Evolutionary conservation across 2,329 filamentous ascomycete species (phyloP), one percentile per base, ranked within the genome.

Genomic region (Fusarium burgessii): DNA sequence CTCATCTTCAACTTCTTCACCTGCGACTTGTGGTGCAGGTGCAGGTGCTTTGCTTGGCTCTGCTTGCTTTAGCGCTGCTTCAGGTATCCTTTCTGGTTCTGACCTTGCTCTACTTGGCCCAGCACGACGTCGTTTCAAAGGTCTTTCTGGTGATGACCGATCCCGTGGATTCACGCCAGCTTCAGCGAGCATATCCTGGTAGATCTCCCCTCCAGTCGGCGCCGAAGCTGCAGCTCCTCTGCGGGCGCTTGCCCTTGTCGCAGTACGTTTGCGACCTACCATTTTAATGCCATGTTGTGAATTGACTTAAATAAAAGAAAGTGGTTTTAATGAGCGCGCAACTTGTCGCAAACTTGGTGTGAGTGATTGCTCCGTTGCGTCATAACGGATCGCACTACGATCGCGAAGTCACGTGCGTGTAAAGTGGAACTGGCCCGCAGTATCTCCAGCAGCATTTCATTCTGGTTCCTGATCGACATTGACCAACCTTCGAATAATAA

Each of bases 111-210:
- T 47, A 43, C 59, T 66, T 58, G 60, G 51, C 2, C 71, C 77
- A 17, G 78, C 74, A 60, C 79, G 77, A 59, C 78, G 78, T 18
- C 81, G 79, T 68, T 85, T 84, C 36, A 80, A 62, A 2, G 85
- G 84, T 51, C 81, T 79, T 62, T 84, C 82, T 6, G 80, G 74
- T 47, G 71, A 77, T 70, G 62, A 73, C 51, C 58, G 70, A 29
- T 70, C 60, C 29, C 59, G 67, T 27, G 68, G 60, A 43, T 77
- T 76, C 32, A 85, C 79, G n/a, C 84, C 82, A n/a, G 82, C 85
- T 68, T 87, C 85, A 15, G 77, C 77, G 36, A 87, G 80, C 84
- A 87, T 85, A 66, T 86, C 81, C 43, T 77, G 80, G 72, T 87
- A 87, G 36, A 87, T 80, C 32, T 82, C 78, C 25, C 81, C 80